phyloP scores from a whole-genome alignment of 2,329 filamentous ascomycete genomes.

The Pezicula rhizophila region DNA sequence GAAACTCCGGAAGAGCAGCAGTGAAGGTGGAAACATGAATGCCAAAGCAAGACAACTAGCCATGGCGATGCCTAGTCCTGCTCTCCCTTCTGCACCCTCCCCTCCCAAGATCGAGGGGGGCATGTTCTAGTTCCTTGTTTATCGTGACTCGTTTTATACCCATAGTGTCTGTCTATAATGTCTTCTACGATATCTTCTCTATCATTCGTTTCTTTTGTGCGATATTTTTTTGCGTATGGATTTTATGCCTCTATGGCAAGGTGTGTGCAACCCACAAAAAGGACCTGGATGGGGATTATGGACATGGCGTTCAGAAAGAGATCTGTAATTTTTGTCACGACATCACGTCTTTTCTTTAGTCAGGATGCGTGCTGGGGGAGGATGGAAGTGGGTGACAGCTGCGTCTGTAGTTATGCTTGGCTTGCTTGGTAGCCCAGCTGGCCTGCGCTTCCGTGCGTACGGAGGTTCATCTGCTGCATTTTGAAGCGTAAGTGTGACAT shows the following conservation, averaged over 20 bases:
- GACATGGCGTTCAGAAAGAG: neutral
- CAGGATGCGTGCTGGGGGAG: neutral
- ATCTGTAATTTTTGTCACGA: neutral
- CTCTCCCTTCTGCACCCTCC: conserved; percentile 17
- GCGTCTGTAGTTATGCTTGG: neutral
- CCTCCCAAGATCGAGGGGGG: conserved; percentile 15
- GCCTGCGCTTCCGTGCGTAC: conserved; percentile 15
- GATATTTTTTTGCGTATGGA: too few relatives aligned
- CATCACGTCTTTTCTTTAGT: neutral
- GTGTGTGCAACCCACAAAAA: too few relatives aligned
- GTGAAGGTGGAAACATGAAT: conserved; percentile 27
- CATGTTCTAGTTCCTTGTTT: conserved; percentile 22
- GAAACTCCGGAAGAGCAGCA: conserved; percentile 24
- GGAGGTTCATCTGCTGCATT: neutral
- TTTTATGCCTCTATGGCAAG: too few relatives aligned
- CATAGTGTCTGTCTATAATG: conserved; percentile 11
- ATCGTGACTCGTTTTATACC: conserved; percentile 12
- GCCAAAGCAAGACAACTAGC: conserved; percentile 19
- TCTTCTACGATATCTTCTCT: neutral
- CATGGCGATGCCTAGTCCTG: conserved; percentile 20
- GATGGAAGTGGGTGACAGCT: neutral
- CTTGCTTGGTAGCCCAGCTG: conserved; percentile 15
- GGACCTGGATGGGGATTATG: neutral
- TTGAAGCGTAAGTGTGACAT: neutral
- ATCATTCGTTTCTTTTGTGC: too few relatives aligned